phyloP scores from a whole-genome alignment of 2,329 filamentous ascomycete genomes.

The Bipolaris bicolor region DNA sequence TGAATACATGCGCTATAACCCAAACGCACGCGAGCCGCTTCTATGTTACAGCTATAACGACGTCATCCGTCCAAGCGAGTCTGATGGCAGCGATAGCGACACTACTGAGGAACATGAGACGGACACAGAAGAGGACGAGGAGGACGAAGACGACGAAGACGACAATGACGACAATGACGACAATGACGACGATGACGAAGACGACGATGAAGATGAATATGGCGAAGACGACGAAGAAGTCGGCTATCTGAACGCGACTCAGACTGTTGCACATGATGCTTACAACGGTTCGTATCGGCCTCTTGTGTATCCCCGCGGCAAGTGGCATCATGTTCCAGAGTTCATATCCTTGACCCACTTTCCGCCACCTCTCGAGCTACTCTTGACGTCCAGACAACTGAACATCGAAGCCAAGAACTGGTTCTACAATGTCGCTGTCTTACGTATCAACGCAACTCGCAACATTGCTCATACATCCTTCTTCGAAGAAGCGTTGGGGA shows the following conservation, averaged over 20 bases:
- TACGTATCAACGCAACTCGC: constrained; percentile 41
- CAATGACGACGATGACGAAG: constrained; percentile 3
- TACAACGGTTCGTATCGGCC: constrained; percentile 13
- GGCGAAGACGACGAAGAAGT: background rate
- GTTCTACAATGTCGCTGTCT: constrained; percentile 42
- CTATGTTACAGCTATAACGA: constrained; percentile 18
- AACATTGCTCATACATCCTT: constrained; percentile 44
- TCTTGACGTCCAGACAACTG: constrained; percentile 39
- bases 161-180: background rate
- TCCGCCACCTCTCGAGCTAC: constrained; percentile 40
- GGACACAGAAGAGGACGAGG: constrained; percentile 8
- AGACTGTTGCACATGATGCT: constrained; percentile 4
- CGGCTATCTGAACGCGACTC: constrained; percentile 1
- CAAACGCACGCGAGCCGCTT: constrained; percentile 14
- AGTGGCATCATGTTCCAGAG: constrained; percentile 45
- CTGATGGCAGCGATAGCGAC: constrained; percentile 8
- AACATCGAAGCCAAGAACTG: constrained; percentile 39
- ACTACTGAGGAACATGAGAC: constrained; percentile 11
- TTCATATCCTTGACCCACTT: constrained; percentile 41
- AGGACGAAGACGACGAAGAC: constrained; percentile 12
- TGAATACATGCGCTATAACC: constrained; percentile 14
- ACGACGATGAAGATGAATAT: background rate
- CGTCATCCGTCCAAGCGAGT: background rate
- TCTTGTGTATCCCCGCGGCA: constrained; percentile 24
- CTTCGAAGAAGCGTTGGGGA: constrained; percentile 37